Percentiles rank a stretch among this genome's conserved stretches.
Evolutionary conservation across 805 yeast genomes (phyloP).

Genomic region (Yarrowia phangngaensis): DNA sequence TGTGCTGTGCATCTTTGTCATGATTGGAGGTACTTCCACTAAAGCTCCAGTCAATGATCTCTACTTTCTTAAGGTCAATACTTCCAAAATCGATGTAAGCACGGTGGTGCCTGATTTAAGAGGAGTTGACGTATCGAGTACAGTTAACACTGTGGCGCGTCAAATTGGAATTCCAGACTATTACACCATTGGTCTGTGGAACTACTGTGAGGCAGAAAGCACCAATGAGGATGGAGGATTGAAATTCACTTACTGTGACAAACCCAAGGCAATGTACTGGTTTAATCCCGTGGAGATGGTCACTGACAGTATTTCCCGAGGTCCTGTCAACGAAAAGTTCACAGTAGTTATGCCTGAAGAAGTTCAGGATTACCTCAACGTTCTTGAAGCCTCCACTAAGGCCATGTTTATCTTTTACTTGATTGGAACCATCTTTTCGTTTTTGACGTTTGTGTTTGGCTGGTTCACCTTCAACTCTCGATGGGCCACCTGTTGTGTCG

Average conservation of each 20-base stretch:
- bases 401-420: constrained; percentile 57
- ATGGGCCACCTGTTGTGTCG: constrained; percentile 46
- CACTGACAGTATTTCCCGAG: constrained; percentile 39
- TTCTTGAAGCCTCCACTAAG: constrained; percentile 49
- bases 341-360: constrained; percentile 51
- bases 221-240: constrained; percentile 33
- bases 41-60: constrained; percentile 45
- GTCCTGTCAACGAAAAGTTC: constrained; percentile 39
- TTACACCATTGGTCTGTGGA: constrained; percentile 59
- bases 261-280: constrained; percentile 52
- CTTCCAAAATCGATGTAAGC: constrained; percentile 39
- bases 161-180: constrained; percentile 46
- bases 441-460: constrained; percentile 42
- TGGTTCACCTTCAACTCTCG: constrained; percentile 48
- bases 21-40: constrained; percentile 50
- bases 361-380: constrained; percentile 46
- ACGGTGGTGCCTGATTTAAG: constrained; percentile 30
- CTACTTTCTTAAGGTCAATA: constrained; percentile 49
- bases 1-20: constrained; percentile 48
- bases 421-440: constrained; percentile 47
- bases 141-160: constrained; percentile 30
- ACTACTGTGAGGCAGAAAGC: constrained; percentile 52
- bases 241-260: constrained; percentile 49
- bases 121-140: constrained; percentile 26
- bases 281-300: constrained; percentile 50